Evolutionary conservation across 805 yeast species (phyloP).

Genomic region (Candida xyloterini): DNA sequence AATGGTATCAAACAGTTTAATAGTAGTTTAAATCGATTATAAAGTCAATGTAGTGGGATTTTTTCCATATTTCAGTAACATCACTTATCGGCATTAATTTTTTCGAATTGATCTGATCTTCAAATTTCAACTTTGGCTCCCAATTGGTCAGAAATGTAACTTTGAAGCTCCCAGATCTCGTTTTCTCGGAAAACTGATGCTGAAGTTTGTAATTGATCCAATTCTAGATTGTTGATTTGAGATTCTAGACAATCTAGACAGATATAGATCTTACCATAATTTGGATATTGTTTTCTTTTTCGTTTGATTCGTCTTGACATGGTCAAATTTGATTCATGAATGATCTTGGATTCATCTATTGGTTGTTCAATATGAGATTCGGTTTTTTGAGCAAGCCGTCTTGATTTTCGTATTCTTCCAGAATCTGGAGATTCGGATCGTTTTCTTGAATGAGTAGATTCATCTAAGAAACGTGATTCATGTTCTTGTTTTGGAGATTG

Average conservation of each 20-base stretch:
- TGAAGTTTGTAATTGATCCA: constrained; percentile 5
- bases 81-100: constrained; percentile 11
- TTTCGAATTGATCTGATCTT: constrained; percentile 1
- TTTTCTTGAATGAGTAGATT: constrained; percentile 15
- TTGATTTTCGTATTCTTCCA: constrained; percentile 29
- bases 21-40: background rate
- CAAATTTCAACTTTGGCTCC: constrained; percentile 17
- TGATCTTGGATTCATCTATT: background rate
- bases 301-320: constrained; percentile 21
- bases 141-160: constrained; percentile 10
- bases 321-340: constrained; percentile 6
- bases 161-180: constrained; percentile 17
- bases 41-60: background rate
- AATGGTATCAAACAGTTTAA: background rate
- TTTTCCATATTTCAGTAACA: background rate
- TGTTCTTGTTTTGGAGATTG: constrained; percentile 25
- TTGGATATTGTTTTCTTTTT: constrained; percentile 21
- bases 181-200: constrained; percentile 11
- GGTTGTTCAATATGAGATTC: constrained; percentile 5
- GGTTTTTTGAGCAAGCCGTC: constrained; percentile 32
- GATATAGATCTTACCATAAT: constrained; percentile 26
- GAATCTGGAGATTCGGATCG: constrained; percentile 11
- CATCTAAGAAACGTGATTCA: constrained; percentile 5
- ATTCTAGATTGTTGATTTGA: constrained; percentile 3
- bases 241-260: constrained; percentile 26